Conservation (phyloP, 192 early-diverging fungal genomes). For the Backusella tarrabulga region DNA sequence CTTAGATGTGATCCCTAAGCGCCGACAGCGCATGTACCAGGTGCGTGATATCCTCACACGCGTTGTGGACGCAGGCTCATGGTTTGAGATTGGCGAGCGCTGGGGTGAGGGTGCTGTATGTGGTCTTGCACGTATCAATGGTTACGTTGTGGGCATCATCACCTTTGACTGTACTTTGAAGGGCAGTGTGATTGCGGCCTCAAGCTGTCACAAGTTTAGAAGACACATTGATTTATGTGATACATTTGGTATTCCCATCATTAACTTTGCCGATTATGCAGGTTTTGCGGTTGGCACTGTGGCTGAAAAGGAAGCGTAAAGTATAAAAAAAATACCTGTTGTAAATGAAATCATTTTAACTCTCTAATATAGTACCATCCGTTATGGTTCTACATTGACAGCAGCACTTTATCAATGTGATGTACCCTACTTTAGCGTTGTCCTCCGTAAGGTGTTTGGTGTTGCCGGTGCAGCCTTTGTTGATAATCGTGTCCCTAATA, state of each 20-base stretch:
- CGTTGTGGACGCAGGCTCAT: constrained; percentile 28
- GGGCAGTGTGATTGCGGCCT: constrained; percentile 26
- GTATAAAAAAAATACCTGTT: not conserved
- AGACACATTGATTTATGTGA: constrained; percentile 38
- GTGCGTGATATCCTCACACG: constrained; percentile 28
- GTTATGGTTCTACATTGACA: constrained; percentile 32
- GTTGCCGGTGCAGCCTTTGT: constrained; percentile 40
- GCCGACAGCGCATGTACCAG: constrained; percentile 33
- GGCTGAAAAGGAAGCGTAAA: constrained; percentile 39
- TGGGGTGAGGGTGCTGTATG: constrained; percentile 40
- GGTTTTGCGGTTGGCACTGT: constrained; percentile 37
- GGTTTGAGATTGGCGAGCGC: constrained; percentile 38
- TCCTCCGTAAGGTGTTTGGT: constrained; percentile 39
- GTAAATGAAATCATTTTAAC: no score
- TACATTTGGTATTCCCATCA: constrained; percentile 33
- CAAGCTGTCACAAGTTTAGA: constrained; percentile 33
- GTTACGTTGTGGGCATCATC: constrained; percentile 34
- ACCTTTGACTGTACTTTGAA: constrained; percentile 30
- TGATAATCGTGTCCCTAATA: constrained; percentile 31
- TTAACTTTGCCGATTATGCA: constrained; percentile 40
- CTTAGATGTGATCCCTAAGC: constrained; percentile 23
- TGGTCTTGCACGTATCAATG: constrained; percentile 27
- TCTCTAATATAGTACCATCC: constrained; percentile 26
- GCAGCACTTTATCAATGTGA: constrained; percentile 38
- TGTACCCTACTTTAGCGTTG: constrained; percentile 36